Percentiles rank a stretch among this genome's conserved stretches.
Evolutionary conservation across 441 rosid species (phyloP).

Genomic region (Brassica balearica): DNA sequence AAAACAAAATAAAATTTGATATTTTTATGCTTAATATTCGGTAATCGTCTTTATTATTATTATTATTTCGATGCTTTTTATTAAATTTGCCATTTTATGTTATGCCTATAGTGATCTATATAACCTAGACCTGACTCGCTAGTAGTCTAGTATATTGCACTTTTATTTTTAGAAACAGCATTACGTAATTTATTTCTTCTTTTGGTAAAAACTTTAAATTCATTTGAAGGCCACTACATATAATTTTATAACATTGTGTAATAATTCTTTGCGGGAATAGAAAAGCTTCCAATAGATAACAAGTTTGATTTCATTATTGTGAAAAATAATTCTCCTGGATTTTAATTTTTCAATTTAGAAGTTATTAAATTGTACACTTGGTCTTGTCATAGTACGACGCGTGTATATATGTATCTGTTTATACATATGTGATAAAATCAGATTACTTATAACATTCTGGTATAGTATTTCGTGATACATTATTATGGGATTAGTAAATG

Average conservation of each 20-base stretch:
- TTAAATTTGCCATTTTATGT: constrained; percentile 30
- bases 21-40: background rate
- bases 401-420: too few relatives aligned
- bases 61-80: background rate
- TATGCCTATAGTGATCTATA: constrained; percentile 28
- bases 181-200: constrained; percentile 69
- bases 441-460: too few relatives aligned
- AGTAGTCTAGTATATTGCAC: background rate
- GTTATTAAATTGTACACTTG: too few relatives aligned
- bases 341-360: background rate
- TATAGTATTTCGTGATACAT: too few relatives aligned
- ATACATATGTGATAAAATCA: too few relatives aligned
- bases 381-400: too few relatives aligned
- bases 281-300: background rate
- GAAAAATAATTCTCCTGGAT: background rate
- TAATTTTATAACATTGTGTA: constrained; percentile 14
- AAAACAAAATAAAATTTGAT: background rate
- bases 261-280: background rate
- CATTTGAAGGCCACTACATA: constrained; percentile 3
- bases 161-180: constrained; percentile 32
- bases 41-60: background rate
- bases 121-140: constrained; percentile 24
- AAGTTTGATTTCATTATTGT: background rate
- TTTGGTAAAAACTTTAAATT: constrained; percentile 57
- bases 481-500: too few relatives aligned